Base-by-base conservation (phyloP, 2,329 filamentous ascomycete species). In the Neocatenulostroma microsporum region DNA sequence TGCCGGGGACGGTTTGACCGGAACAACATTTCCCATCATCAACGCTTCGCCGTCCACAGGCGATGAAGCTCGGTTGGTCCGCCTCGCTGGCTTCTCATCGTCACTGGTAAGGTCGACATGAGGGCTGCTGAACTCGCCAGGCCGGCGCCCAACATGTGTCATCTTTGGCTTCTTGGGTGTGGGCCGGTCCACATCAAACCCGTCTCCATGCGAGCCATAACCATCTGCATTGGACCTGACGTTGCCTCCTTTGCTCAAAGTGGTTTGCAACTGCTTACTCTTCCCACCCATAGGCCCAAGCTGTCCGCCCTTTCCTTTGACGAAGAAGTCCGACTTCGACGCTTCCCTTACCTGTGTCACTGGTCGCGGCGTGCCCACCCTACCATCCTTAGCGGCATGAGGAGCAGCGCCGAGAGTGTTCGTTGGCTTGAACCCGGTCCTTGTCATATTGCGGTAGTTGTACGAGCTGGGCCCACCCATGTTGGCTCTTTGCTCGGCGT, bases 81-180 rank as follows among this genome's bases (percentile, higher is more conserved):
- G 17, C 17, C 12, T 19, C 28, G 6, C 21, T 30, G 14, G 12
- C 13, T 13, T 23, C 13, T 20, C 5, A n/a, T 31, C 28, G 11
- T 27, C 19, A 12, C 27, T 27, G 13, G 28, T 30, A n/a, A 41
- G 21, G n/a, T 37, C 39, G 9, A 41, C 20, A 5, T 24, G 13
- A 21, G 32, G 23, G 21, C n/a, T n/a, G n/a, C n/a, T n/a, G n/a
- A n/a, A n/a, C 30, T 30, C 15, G 14, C 13, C 18, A 37, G 14
- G 2, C 20, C 21, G 8, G 15, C 24, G 4, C 12, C 21, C 18
- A 5, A 11, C 21, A 14, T 31, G 21, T 11, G 11, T n/a, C 8
- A 14, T 29, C 24, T 36, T 40, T 19, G 15, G 32, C 28, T 31
- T 36, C 17, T 36, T 40, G 3, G 12, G 15, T 12, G 11, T 21